Evolutionary conservation across 306 rosid species (phyloP).

Genomic region (Acacia crassicarpa): DNA sequence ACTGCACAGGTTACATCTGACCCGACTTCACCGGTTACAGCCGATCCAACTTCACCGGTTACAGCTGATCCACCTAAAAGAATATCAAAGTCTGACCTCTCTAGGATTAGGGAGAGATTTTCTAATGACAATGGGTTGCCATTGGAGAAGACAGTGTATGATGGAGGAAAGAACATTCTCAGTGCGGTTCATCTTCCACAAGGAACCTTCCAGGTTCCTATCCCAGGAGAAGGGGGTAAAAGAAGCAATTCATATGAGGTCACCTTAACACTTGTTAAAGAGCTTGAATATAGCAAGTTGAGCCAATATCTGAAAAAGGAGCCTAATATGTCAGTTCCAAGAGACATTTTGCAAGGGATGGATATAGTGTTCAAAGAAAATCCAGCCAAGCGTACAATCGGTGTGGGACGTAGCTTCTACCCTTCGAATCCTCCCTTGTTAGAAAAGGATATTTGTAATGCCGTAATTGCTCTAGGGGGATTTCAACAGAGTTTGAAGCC

Average conservation of each 20-base stretch:
- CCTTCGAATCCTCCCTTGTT: constrained; percentile 38
- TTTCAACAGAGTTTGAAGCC: constrained; percentile 64
- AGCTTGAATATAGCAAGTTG: constrained; percentile 49
- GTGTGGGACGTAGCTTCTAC: constrained; percentile 61
- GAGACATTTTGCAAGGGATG: constrained; percentile 78
- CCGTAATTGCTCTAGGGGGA: constrained; percentile 54
- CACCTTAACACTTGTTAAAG: constrained; percentile 49
- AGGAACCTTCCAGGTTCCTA: constrained; percentile 36
- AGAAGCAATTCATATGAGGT: constrained; percentile 38
- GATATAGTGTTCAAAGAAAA: constrained; percentile 76
- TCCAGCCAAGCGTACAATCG: constrained; percentile 51
- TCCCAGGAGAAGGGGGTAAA: constrained; percentile 56
- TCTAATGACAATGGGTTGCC: too few species aligned
- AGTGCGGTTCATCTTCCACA: too few species aligned
- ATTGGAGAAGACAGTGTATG: too few species aligned
- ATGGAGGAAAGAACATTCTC: too few species aligned
- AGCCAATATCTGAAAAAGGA: constrained; percentile 52
- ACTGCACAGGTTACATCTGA: too few species aligned
- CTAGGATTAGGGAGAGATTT: too few species aligned
- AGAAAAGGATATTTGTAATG: constrained; percentile 49
- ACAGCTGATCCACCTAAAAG: too few species aligned
- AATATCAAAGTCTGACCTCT: too few species aligned
- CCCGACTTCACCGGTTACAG: too few species aligned
- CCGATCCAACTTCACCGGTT: too few species aligned
- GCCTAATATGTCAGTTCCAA: constrained; percentile 42